These are phyloP conservation scores for Cytospora mali DNA, from an alignment of 2,329 filamentous ascomycete species.

Conservation along the genomic window DNA sequence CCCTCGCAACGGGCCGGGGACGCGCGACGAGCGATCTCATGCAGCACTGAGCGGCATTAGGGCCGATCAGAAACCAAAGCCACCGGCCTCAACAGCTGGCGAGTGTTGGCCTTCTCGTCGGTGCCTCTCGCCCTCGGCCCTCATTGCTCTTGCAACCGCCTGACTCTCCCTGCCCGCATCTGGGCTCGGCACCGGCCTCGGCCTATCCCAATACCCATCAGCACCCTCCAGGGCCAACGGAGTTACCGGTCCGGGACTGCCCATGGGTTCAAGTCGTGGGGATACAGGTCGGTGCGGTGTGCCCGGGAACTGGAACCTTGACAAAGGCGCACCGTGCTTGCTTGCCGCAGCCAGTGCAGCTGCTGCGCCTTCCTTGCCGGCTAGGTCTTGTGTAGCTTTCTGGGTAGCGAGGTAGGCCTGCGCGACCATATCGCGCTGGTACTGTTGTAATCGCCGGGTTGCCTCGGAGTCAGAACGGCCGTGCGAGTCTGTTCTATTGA, in stretches of 20 bases:
- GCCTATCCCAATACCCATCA: conserved; percentile 38
- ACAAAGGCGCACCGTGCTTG: conserved; percentile 41
- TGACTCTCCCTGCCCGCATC: conserved; percentile 32
- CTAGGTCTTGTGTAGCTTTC: conserved; percentile 41
- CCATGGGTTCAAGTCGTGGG: conserved; percentile 54
- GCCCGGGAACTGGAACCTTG: conserved; percentile 36
- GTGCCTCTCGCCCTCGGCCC: conserved; percentile 38
- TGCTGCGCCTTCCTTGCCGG: conserved; percentile 34
- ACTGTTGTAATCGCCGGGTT: conserved; percentile 57
- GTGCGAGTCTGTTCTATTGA: conserved; percentile 33
- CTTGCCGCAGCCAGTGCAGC: conserved; percentile 37
- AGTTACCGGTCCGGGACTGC: conserved; percentile 63
- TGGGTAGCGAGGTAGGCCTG: conserved; percentile 54
- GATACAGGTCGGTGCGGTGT: conserved; percentile 42
- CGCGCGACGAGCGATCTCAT: background rate
- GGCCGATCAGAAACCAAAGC: conserved; percentile 35
- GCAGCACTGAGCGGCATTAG: background rate
- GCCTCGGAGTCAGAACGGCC: conserved; percentile 50
- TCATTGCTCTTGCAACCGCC: conserved; percentile 37
- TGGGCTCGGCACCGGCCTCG: conserved; percentile 28
- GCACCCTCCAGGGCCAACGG: conserved; percentile 59
- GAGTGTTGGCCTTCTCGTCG: conserved; percentile 38
- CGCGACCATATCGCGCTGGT: conserved; percentile 63
- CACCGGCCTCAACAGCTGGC: conserved; percentile 39
- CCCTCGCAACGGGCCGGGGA: background rate